These are phyloP conservation scores for Microbotryomycetes sp. DNA, from an alignment of 1,284 basidiomycete genomes.

Conservation along the genomic window DNA sequence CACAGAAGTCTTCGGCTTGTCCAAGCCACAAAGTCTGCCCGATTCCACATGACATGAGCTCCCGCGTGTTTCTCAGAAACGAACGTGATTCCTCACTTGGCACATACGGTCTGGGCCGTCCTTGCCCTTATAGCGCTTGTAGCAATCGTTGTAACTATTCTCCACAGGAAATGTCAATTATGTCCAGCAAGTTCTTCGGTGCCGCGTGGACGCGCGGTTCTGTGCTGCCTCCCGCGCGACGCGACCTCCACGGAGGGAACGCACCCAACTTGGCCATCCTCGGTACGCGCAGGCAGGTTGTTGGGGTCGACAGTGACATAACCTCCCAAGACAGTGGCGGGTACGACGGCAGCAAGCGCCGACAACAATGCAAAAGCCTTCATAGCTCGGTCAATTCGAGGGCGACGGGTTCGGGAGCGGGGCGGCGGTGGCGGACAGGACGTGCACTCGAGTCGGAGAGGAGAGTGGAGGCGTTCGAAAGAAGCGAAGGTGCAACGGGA, in stretches of 20 bases:
- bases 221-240: no score
- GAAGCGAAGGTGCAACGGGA: no score
- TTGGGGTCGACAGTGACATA: constrained; percentile 10
- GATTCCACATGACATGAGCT: no score
- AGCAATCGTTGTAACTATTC: background rate
- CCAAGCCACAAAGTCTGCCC: background rate
- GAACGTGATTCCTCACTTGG: no score
- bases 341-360: background rate
- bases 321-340: constrained; percentile 1
- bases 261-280: constrained; percentile 19
- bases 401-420: no score
- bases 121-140: background rate
- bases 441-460: no score
- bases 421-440: no score
- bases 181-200: background rate
- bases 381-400: no score
- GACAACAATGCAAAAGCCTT: background rate
- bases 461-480: no score
- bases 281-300: constrained; percentile 13
- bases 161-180: background rate
- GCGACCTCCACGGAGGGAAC: no score
- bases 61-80: no score
- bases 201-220: no score
- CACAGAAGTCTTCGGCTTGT: constrained; percentile 50
- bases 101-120: background rate